A percentile compares a stretch with the other conserved stretches of the same genome.
Evolutionary conservation across 2,329 filamentous ascomycete species (phyloP).

Genomic region (Nakataea oryzae): DNA sequence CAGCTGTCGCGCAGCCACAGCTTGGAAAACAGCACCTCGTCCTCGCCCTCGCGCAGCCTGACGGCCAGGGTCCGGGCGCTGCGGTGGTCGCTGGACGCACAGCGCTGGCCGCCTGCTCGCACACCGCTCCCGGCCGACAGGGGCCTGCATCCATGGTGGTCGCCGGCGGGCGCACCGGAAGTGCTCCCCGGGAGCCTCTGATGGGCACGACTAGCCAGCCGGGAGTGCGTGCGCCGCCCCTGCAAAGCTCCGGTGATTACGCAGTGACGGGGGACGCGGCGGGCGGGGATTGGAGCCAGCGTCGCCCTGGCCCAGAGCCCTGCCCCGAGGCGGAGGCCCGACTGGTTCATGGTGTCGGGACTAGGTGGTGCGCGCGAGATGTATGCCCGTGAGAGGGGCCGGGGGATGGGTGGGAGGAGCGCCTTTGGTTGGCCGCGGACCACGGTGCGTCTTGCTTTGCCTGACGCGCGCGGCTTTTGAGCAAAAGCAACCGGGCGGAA

Average conservation of each 20-base stretch:
- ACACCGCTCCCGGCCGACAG: not conserved
- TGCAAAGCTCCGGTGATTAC: not conserved
- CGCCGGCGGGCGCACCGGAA: not conserved
- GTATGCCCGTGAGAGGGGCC: not conserved
- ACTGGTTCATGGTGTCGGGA: not conserved
- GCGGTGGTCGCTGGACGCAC: not conserved
- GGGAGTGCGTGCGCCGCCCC: not conserved
- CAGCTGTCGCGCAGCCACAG: constrained; percentile 46
- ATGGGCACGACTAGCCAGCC: not conserved
- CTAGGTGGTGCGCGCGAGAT: too few relatives aligned
- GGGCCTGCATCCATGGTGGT: not conserved
- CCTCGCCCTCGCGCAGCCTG: not conserved
- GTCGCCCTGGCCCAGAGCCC: not conserved
- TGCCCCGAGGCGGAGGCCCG: not conserved
- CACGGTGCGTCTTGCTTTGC: too few relatives aligned
- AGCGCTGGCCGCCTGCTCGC: not conserved
- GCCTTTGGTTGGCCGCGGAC: not conserved
- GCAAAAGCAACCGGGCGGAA: too few relatives aligned
- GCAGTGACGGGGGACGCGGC: not conserved
- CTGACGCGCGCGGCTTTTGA: not conserved
- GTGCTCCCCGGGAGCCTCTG: not conserved
- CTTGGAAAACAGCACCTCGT: constrained; percentile 4
- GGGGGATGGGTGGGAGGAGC: not conserved
- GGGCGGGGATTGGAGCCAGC: not conserved
- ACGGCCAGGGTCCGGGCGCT: not conserved